Evolutionary conservation across 805 yeast genomes (phyloP).

Genomic region (Wickerhamiella musiphila): DNA sequence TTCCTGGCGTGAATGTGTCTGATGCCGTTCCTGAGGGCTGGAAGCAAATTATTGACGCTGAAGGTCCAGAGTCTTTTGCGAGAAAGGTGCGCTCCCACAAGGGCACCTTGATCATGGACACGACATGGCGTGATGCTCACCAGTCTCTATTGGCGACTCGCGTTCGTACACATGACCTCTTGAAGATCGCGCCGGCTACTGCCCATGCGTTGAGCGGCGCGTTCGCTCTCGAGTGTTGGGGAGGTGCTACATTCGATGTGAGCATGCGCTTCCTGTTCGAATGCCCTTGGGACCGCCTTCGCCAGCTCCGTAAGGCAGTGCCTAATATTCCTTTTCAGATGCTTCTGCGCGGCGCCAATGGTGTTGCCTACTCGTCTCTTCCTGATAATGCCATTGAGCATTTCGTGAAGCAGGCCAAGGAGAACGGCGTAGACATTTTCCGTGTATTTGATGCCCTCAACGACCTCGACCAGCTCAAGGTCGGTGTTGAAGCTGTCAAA

Average conservation of each 20-base stretch:
- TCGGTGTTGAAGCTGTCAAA: slow-evolving; percentile 94
- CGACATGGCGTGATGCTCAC: slow-evolving; percentile 99
- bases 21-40: slow-evolving; percentile 60
- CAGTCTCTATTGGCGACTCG: slow-evolving; percentile 95
- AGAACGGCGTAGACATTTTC: slow-evolving; percentile 91
- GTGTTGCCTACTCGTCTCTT: slow-evolving; percentile 93
- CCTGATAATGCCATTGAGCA: slow-evolving; percentile 99
- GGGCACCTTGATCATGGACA: slow-evolving; percentile 90
- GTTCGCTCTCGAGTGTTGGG: slow-evolving; percentile 98
- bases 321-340: slow-evolving; percentile 99
- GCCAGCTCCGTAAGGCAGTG: slow-evolving; percentile 70
- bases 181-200: slow-evolving; percentile 85
- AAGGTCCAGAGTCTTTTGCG: slow-evolving; percentile 86
- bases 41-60: slow-evolving; percentile 70
- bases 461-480: slow-evolving; percentile 90
- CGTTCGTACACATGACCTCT: slow-evolving; percentile 82
- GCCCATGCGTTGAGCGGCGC: slow-evolving; percentile 80
- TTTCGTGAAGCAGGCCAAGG: slow-evolving; percentile 86
- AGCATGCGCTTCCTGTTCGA: slow-evolving; percentile 96
- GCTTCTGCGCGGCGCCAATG: slow-evolving; percentile 98
- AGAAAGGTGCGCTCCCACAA: slow-evolving; percentile 64
- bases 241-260: slow-evolving; percentile 99
- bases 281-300: slow-evolving; percentile 96
- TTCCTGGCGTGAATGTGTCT: slow-evolving; percentile 50
- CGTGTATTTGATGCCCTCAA: slow-evolving; percentile 96